Conservation (phyloP, 805 yeast genomes). For the Yarrowia sp. region DNA sequence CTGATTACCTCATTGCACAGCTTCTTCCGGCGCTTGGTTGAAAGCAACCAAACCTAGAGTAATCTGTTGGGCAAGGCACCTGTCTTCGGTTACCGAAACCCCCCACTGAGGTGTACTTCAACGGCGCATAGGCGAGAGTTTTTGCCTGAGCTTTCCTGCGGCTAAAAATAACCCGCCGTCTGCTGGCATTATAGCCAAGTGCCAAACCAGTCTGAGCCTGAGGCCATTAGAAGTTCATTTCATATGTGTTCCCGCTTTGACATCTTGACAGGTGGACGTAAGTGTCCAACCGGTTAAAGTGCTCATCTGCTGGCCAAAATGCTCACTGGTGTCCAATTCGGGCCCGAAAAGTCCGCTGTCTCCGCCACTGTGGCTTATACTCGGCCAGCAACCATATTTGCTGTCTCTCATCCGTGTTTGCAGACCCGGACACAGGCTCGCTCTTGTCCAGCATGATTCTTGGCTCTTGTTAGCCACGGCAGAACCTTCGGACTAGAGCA, state of each 20-base stretch:
- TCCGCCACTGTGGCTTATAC: not conserved
- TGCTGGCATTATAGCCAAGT: not conserved
- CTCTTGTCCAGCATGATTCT: not conserved
- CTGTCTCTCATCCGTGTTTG: no score
- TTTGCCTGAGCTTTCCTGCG: not conserved
- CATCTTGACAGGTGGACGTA: not conserved
- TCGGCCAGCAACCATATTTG: not conserved
- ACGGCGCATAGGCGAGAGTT: not conserved
- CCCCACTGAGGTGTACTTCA: not conserved
- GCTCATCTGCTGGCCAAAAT: no score
- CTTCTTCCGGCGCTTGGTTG: not conserved
- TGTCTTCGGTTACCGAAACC: not conserved
- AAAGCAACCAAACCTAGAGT: slow-evolving; percentile 3
- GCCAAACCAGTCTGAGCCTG: slow-evolving; percentile 3
- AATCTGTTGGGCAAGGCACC: not conserved
- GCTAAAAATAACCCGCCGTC: not conserved
- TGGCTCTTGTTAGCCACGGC: not conserved
- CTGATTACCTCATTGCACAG: not conserved
- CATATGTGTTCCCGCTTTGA: not conserved
- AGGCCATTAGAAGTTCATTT: not conserved
- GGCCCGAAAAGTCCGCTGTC: not conserved
- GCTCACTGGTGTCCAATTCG: no score
- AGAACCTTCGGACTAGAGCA: not conserved
- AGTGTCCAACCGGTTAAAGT: no score
- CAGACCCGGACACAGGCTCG: no score